These are phyloP conservation scores for Hypoxylon sp. DNA, from an alignment of 2,329 filamentous ascomycete species.

Conservation along the genomic window DNA sequence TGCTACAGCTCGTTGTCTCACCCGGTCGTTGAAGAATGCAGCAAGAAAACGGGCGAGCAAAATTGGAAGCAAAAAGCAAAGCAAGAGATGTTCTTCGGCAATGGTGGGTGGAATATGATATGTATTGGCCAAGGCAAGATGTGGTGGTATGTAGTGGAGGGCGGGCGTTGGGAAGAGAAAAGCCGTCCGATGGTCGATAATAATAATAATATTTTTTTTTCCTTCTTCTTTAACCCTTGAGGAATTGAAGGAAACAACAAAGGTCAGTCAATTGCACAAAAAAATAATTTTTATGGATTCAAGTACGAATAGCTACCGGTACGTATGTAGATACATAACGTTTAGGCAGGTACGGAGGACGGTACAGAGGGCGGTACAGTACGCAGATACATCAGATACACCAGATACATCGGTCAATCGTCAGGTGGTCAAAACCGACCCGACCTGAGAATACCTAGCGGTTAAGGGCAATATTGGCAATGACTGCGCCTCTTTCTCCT, in stretches of 20 bases:
- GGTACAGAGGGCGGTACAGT: slow-evolving; percentile 15
- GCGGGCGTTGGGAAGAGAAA: slow-evolving; percentile 40
- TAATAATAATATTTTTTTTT: slow-evolving; percentile 26
- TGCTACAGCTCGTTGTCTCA: slow-evolving; percentile 39
- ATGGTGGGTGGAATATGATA: slow-evolving; percentile 45
- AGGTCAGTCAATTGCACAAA: slow-evolving; percentile 41
- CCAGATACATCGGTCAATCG: slow-evolving; percentile 22
- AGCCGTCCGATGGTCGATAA: slow-evolving; percentile 43
- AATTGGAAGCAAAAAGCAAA: slow-evolving; percentile 43
- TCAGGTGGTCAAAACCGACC: slow-evolving; percentile 31
- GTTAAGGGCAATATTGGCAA: slow-evolving; percentile 30
- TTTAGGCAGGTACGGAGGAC: slow-evolving; percentile 36
- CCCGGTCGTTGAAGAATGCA: slow-evolving; percentile 47
- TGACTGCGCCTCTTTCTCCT: slow-evolving; percentile 34
- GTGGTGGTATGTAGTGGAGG: slow-evolving; percentile 43
- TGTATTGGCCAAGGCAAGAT: slow-evolving; percentile 39
- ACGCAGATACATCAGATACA: slow-evolving; percentile 8
- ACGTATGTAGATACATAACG: no score
- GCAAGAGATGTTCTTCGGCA: slow-evolving; percentile 43
- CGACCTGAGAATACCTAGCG: slow-evolving; percentile 31
- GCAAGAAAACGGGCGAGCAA: slow-evolving; percentile 29
- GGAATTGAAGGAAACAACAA: slow-evolving; percentile 44
- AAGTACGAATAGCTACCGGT: slow-evolving; percentile 22
- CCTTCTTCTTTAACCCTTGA: slow-evolving; percentile 32
- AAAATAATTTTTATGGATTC: slow-evolving; percentile 43